A percentile compares a stretch with the other conserved stretches of the same genome.
phyloP scores from a whole-genome alignment of 2,329 filamentous ascomycete genomes.

The Cercospora beticola region DNA sequence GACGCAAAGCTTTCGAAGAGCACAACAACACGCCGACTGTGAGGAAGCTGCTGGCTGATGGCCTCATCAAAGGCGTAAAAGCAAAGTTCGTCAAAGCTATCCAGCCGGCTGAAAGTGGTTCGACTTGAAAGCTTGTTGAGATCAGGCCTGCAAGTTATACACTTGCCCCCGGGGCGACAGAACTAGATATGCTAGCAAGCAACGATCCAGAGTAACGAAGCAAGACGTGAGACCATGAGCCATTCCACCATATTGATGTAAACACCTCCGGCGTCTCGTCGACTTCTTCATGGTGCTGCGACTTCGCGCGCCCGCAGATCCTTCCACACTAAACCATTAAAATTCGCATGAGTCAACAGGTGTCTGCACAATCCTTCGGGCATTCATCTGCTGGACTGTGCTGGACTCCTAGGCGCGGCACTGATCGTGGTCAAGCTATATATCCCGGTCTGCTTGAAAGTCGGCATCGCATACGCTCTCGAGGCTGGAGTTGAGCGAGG shows the following conservation, averaged over 20 bases:
- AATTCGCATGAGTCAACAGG: no score
- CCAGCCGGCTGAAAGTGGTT: not conserved
- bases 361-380: no score
- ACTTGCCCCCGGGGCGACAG: no score
- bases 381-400: not conserved
- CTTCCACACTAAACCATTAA: no score
- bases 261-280: not conserved
- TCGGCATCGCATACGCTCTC: not conserved
- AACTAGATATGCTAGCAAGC: not conserved
- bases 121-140: not conserved
- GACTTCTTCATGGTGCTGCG: not conserved
- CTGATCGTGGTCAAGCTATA: not conserved
- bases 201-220: not conserved
- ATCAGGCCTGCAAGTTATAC: not conserved
- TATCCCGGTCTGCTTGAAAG: not conserved
- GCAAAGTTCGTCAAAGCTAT: conserved; percentile 16
- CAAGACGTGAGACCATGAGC: not conserved
- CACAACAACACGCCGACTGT: conserved; percentile 36
- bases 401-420: not conserved
- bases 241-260: not conserved
- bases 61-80: conserved; percentile 16
- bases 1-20: conserved; percentile 33
- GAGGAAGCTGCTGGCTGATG: conserved; percentile 31
- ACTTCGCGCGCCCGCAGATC: not conserved
- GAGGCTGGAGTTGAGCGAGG: not conserved